Conservation (phyloP, 2,329 filamentous ascomycete genomes). For the Pyricularia pennisetigena region DNA sequence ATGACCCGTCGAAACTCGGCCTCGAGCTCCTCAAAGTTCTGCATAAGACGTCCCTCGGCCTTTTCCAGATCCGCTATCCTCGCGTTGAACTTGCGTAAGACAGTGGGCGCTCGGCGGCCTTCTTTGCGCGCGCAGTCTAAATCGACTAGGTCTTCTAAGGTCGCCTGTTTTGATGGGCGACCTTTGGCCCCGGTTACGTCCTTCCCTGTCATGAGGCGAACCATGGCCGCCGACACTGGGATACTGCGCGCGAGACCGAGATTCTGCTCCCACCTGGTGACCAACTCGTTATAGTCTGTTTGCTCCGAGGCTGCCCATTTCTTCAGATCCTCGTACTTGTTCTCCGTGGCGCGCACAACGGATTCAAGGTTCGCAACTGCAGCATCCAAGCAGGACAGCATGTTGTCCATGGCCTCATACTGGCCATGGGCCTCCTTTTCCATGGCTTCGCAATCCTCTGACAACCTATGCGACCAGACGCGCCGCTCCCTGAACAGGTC, state of each 20-base stretch:
- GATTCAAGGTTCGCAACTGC: conserved; percentile 78
- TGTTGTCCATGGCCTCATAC: conserved; percentile 64
- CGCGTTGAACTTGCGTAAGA: conserved; percentile 48
- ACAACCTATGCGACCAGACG: conserved; percentile 65
- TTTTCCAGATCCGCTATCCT: conserved; percentile 53
- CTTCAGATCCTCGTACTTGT: conserved; percentile 60
- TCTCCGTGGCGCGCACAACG: conserved; percentile 61
- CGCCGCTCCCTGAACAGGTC: conserved; percentile 72
- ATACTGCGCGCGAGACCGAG: conserved; percentile 55
- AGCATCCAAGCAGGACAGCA: conserved; percentile 71
- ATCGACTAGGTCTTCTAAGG: conserved; percentile 69
- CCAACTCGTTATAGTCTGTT: conserved; percentile 55
- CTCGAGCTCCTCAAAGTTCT: conserved; percentile 50
- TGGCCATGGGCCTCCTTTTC: conserved; percentile 52
- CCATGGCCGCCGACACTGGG: conserved; percentile 56
- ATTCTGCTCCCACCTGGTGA: conserved; percentile 58
- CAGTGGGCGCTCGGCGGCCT: conserved; percentile 50
- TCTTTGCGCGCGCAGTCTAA: conserved; percentile 62
- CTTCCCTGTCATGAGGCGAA: conserved; percentile 51
- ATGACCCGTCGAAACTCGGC: conserved; percentile 52
- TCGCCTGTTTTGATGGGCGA: conserved; percentile 38
- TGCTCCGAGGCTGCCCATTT: conserved; percentile 60
- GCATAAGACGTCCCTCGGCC: conserved; percentile 48
- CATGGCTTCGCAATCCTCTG: conserved; percentile 59
- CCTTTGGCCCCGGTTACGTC: conserved; percentile 26